Evolutionary conservation across 495 filamentous ascomycete genomes (phyloP).

Genomic region (Peziza echinospora): DNA sequence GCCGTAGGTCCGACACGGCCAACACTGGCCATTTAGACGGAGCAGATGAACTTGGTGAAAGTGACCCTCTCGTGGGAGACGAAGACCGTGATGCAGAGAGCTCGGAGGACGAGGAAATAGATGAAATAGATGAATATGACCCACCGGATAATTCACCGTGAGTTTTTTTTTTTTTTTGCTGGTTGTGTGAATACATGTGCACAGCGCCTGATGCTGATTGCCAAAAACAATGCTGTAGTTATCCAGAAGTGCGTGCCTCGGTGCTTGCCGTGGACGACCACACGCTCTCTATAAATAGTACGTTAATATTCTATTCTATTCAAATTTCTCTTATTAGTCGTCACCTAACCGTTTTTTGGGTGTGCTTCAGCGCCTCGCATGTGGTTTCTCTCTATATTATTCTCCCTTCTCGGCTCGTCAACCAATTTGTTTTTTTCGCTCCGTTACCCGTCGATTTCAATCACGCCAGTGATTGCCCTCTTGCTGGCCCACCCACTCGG

Average conservation of each 20-base stretch:
- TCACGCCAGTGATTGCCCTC: constrained; percentile 65
- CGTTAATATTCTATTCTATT: too few species aligned
- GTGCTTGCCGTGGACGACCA: constrained; percentile 53
- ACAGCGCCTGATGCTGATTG: too few species aligned
- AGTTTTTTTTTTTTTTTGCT: constrained; percentile 6
- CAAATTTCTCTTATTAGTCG: too few species aligned
- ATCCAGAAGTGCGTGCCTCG: constrained; percentile 56
- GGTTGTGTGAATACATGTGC: background rate
- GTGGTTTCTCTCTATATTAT: constrained; percentile 59
- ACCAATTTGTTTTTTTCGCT: constrained; percentile 70
- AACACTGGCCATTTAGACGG: background rate
- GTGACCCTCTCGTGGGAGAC: background rate
- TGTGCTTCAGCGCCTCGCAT: constrained; percentile 50
- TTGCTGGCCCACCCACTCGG: constrained; percentile 64
- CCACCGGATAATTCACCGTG: constrained; percentile 40
- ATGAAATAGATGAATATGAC: constrained; percentile 25
- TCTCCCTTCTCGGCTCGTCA: constrained; percentile 56
- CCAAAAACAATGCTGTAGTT: too few species aligned
- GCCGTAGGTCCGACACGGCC: too few species aligned
- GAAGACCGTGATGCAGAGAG: background rate
- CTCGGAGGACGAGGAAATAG: constrained; percentile 3
- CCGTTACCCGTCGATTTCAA: constrained; percentile 67
- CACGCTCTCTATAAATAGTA: constrained; percentile 49
- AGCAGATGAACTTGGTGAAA: background rate
- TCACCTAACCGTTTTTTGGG: too few species aligned